Evolutionary conservation across 257 asterid genomes (phyloP), one percentile per base, ranked within the genome.

Genomic region (Fraxinus cuspidata): DNA sequence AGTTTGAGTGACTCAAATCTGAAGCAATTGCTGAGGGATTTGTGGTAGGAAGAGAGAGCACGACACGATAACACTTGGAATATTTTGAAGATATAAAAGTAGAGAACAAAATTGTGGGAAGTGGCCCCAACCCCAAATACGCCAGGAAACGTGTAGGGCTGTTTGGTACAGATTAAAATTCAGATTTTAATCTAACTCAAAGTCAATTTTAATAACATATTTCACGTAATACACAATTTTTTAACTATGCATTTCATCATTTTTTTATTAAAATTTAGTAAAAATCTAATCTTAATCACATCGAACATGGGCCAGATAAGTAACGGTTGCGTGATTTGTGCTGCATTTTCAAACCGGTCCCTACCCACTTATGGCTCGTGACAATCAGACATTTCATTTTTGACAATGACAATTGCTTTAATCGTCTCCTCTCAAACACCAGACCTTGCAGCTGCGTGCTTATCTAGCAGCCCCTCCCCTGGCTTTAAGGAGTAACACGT

Each of bases 281-380:
- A 31, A 31, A 31, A 2, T 31, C 3, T 31, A 0, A 31, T 31
- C 3, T 31, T 31, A 31, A 31, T 31, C 32, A 3, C 0, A 31
- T 2, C 4, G 4, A 2, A 31, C 4, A 29, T 29, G 31, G 31
- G 31, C 64, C 3, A 73, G 64, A 27, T 23, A 63, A 71, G 85
- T 38, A 75, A 78, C 72, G 68, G 78, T 63, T 83, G 83, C 81
- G 70, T 67, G 76, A 60, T 78, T 71, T 65, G 77, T 78, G 81
- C 78, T 18, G 53, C 78, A 71, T 75, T 65, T 73, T 71, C 40
- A 65, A 37, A 40, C 18, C 38, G 35, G 72, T 3, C 47, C 47
- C 23, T 69, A 53, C 77, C 75, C 75, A 72, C 64, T 40, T 44
- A 72, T 72, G 49, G 75, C 64, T 44, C 75, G 75, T 5, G 25